These are phyloP conservation scores for Penicillium macrosclerotiorum DNA, from an alignment of 495 filamentous ascomycete genomes.

Conservation along the genomic window DNA sequence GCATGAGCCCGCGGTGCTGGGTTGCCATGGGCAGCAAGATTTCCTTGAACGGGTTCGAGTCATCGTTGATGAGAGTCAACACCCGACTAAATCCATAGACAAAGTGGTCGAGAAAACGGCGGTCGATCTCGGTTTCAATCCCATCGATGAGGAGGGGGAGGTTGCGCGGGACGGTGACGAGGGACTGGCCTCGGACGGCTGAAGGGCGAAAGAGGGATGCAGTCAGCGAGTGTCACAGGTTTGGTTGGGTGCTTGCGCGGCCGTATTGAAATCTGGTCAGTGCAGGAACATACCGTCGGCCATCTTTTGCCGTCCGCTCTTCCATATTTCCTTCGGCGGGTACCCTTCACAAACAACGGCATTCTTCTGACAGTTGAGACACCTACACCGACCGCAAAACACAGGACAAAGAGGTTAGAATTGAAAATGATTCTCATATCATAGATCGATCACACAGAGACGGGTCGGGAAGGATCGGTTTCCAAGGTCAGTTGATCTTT, in stretches of 20 bases:
- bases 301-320: slow-evolving; percentile 72
- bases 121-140: slow-evolving; percentile 81
- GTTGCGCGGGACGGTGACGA: slow-evolving; percentile 50
- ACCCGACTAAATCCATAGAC: slow-evolving; percentile 76
- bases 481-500: neutral
- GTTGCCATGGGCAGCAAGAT: slow-evolving; percentile 85
- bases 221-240: slow-evolving; percentile 14
- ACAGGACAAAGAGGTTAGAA: neutral
- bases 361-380: slow-evolving; percentile 91
- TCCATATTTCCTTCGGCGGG: slow-evolving; percentile 85
- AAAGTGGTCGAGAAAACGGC: slow-evolving; percentile 84
- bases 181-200: slow-evolving; percentile 37
- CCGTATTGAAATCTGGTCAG: slow-evolving; percentile 1
- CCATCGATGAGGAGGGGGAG: slow-evolving; percentile 80
- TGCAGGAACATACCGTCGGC: slow-evolving; percentile 62
- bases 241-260: neutral
- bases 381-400: slow-evolving; percentile 35
- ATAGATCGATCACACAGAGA: neutral
- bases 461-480: neutral
- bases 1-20: slow-evolving; percentile 83
- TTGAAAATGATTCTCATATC: neutral
- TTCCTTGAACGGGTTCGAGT: slow-evolving; percentile 85
- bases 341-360: slow-evolving; percentile 91
- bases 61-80: slow-evolving; percentile 78
- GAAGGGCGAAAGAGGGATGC: slow-evolving; percentile 2